Base-by-base conservation (phyloP, 306 rosid species). In the Parietaria judaica region DNA sequence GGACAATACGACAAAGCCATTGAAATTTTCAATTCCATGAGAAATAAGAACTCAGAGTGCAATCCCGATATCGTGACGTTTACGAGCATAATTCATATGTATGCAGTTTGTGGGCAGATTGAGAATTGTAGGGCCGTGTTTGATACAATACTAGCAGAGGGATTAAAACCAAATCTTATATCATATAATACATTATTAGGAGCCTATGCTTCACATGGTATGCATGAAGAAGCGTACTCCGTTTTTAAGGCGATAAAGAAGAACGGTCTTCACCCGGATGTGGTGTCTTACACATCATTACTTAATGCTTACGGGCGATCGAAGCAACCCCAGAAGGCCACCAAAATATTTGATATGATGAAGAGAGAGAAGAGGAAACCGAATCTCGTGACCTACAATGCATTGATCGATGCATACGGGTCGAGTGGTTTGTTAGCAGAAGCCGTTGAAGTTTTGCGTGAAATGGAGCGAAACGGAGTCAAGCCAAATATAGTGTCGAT, bases 281-380 rank as follows among this genome's bases (percentile, higher is more conserved):
- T 91, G 74, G 84, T 91, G 64, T 85, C 96, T 36, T 88, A 76
- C 77, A 91, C 97, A 68, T 91, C 98, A 37, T 66, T 91, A 61
- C 89, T 91, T 48, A 88, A 81, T 82, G 84, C 98, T 65, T 91
- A 76, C 70, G 98, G 96, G 77, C 81, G 87, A 77, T 87, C 95
- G 55, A 84, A 72, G 67, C 82, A 83, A 36, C 96, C 98, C 51
- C 66, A 57, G 51, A 83, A 77, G 70, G 95, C 98, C 39, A 77
- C 83, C 69, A 77, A 67, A 76, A 80, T 83, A 64, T 85, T 91
- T 74, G 72, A 75, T 56, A 70, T 51, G 84, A 85, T 91, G 70
- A 88, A 78, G 82, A 80, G 49, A 77, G 79, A 77, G 75, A 82
- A 75, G 36, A 72, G 74, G 72, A 88, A 81, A 77, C 96, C 98